phyloP scores from a whole-genome alignment of 2,329 filamentous ascomycete species.

The Xylaria sp. region DNA sequence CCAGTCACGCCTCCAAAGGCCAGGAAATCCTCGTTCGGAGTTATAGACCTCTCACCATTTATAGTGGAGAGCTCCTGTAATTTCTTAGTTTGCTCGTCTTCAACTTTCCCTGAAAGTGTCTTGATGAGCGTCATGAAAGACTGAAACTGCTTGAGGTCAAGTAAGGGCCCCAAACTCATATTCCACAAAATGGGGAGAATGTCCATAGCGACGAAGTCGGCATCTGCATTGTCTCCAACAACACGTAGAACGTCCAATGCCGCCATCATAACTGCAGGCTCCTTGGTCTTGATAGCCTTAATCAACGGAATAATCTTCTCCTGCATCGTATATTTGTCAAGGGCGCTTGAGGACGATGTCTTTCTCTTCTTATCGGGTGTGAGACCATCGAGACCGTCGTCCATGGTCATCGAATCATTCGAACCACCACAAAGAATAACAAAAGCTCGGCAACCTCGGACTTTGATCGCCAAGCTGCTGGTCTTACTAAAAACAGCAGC shows the following conservation, averaged over 20 bases:
- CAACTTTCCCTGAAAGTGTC: conserved; percentile 74
- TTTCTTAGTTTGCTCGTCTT: conserved; percentile 86
- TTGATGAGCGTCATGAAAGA: conserved; percentile 90
- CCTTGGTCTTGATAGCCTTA: conserved; percentile 94
- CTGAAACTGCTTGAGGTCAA: conserved; percentile 87
- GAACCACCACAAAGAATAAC: conserved; percentile 84
- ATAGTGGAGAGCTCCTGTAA: conserved; percentile 76
- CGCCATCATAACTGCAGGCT: conserved; percentile 96
- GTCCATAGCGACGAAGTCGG: conserved; percentile 90
- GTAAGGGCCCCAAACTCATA: conserved; percentile 86
- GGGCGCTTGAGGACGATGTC: conserved; percentile 70
- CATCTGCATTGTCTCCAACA: conserved; percentile 79
- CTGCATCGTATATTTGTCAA: conserved; percentile 98
- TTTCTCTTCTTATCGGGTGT: conserved; percentile 60
- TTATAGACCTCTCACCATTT: conserved; percentile 50
- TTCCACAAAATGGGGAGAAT: conserved; percentile 87
- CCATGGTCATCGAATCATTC: conserved; percentile 49
- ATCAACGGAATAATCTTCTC: conserved; percentile 93
- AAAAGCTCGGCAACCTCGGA: conserved; percentile 88
- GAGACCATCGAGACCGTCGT: conserved; percentile 79
- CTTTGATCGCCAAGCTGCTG: conserved; percentile 91
- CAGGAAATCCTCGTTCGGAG: conserved; percentile 67
- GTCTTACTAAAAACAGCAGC: conserved; percentile 90
- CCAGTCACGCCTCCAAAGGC: conserved; percentile 71
- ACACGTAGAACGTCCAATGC: conserved; percentile 82